Base-by-base conservation (phyloP, 441 rosid species). In the Pelargonium cotyledonis region DNA sequence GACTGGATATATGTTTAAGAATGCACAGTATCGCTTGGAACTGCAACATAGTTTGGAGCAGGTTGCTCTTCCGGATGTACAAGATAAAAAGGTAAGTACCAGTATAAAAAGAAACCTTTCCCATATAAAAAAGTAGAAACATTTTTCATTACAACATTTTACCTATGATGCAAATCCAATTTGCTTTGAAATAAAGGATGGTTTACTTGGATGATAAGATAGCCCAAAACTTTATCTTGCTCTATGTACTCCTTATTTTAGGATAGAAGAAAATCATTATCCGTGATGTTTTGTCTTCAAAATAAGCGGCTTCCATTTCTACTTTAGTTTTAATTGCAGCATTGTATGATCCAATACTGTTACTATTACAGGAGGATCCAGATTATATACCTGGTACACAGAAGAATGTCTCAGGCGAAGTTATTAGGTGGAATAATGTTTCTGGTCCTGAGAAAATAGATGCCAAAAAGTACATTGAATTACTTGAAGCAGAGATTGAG, bases 1-100 rank as follows among this genome's bases (percentile, higher is more conserved):
- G 97, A 95, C 98, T 67, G 99, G 99, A 63, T 95, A 95, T 79
- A 91, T 95, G 97, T 95, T 95, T 72, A 84, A 85, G 85, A 95
- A 92, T 72, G 97, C 89, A 51, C 97, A 95, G 15, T 88, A 82
- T 73, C 90, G 97, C 69, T 63, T 95, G 76, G 99, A 95, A 65
- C 80, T 95, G 88, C 97, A 95, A 67, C 92, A 90, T 67, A 88
- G 97, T 77, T 80, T 95, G 83, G 95, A 92, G 77, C 96, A 84
- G 77, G 96, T 80, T 80, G 92, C 92, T 73, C 91, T 91, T 58
- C 91, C 95, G 38, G 95, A 91, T 21, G 84, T 69, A 43, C 86
- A 85, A 66, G 85, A 91, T 63, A 71, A 77, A 68, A 82, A 81
- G 89, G 97, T 86, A 55, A 60, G 6, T 31, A 53, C 4, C 16